Percentiles rank a stretch among this genome's conserved stretches.
These are phyloP conservation scores for Medicago truncatula DNA, from an alignment of 306 rosid genomes.

Conservation along the genomic window DNA sequence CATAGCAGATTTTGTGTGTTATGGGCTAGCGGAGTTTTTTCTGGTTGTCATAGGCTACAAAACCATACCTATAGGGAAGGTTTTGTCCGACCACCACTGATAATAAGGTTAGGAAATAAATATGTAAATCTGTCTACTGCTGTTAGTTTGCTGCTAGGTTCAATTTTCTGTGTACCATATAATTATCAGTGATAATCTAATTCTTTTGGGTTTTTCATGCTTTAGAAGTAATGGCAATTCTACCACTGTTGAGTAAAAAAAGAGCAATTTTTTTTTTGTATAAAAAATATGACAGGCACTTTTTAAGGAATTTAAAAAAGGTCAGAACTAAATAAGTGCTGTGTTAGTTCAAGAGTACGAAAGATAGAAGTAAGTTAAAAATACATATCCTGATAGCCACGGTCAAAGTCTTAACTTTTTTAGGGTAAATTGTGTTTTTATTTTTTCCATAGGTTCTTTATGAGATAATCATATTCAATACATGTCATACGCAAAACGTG, in stretches of 20 bases:
- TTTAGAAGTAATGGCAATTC: neutral
- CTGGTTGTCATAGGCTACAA: neutral
- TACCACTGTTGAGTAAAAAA: neutral
- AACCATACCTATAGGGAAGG: neutral
- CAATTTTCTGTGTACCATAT: constrained; percentile 9
- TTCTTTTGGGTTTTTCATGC: constrained; percentile 2
- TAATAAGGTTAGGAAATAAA: constrained; percentile 8
- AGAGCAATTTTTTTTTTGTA: too few relatives aligned
- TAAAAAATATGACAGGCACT: too few relatives aligned
- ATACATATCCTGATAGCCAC: too few relatives aligned
- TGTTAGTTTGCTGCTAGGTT: constrained; percentile 13
- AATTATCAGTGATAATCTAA: constrained; percentile 26
- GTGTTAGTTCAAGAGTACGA: neutral
- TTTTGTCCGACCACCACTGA: too few relatives aligned
- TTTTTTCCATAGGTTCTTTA: too few relatives aligned
- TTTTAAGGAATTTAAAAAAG: neutral
- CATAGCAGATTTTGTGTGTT: neutral
- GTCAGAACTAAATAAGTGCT: neutral
- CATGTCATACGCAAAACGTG: too few relatives aligned
- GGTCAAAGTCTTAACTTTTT: too few relatives aligned
- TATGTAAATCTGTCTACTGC: constrained; percentile 5
- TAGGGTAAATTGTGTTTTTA: too few relatives aligned
- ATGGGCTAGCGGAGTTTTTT: neutral
- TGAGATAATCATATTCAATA: too few relatives aligned
- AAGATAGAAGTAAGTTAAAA: neutral